Evolutionary conservation across 2,329 filamentous ascomycete species (phyloP).

Genomic region (Trichoderma sp.): DNA sequence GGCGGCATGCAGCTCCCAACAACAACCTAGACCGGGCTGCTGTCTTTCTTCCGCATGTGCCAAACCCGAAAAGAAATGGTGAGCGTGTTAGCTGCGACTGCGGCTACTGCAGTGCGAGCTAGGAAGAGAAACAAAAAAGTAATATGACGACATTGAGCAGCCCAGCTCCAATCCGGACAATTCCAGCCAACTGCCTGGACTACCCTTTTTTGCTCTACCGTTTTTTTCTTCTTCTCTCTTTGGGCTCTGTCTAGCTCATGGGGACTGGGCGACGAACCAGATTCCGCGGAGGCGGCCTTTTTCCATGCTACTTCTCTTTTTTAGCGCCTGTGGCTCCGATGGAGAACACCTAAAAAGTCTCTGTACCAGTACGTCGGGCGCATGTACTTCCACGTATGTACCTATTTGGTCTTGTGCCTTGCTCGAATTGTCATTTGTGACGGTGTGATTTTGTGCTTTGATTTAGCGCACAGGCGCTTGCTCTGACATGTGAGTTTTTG

Average conservation of each 20-base stretch:
- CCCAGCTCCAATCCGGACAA: neutral
- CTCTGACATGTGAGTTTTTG: neutral
- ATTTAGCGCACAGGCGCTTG: neutral
- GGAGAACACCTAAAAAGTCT: neutral
- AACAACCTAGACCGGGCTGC: neutral
- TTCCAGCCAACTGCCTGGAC: neutral
- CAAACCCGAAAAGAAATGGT: neutral
- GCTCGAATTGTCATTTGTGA: neutral
- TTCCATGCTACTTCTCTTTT: neutral
- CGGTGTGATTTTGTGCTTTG: neutral
- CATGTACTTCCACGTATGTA: neutral
- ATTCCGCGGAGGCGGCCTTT: neutral
- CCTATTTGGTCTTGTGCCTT: neutral
- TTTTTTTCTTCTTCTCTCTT: neutral
- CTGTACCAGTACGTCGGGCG: neutral
- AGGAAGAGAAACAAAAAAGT: neutral
- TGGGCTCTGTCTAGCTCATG: neutral
- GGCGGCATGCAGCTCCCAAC: conserved; percentile 10
- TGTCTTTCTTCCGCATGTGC: neutral
- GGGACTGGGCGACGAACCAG: neutral
- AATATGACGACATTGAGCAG: conserved; percentile 16
- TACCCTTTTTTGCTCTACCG: neutral
- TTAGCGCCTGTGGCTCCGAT: neutral
- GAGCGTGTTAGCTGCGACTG: neutral
- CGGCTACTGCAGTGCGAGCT: conserved; percentile 1